Conservation (phyloP, 345 rosid species). For the Ricinus communis region DNA sequence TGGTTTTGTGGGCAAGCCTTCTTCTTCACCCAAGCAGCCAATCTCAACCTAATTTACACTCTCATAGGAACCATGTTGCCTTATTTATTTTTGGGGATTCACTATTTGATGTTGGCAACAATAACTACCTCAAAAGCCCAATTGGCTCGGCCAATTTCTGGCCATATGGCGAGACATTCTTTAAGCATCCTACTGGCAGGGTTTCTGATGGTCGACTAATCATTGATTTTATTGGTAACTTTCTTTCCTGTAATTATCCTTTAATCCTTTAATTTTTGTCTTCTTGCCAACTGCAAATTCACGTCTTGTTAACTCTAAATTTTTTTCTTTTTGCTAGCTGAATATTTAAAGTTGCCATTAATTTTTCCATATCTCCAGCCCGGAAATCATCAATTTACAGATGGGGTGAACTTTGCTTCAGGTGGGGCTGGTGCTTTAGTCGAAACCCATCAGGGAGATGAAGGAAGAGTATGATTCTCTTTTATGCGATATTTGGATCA, state of each 20-base stretch:
- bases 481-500: too few species aligned
- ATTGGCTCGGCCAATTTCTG: slow-evolving; percentile 24
- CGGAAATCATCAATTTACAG: slow-evolving; percentile 20
- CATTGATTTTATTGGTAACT: slow-evolving; percentile 31
- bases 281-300: too few species aligned
- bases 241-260: not conserved
- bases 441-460: slow-evolving; percentile 29
- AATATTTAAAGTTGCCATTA: slow-evolving; percentile 41
- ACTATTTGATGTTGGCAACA: slow-evolving; percentile 31
- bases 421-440: slow-evolving; percentile 51
- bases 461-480: slow-evolving; percentile 36
- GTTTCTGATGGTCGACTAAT: slow-evolving; percentile 29
- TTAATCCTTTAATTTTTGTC: not conserved
- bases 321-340: slow-evolving; percentile 26
- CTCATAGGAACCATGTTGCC: not conserved
- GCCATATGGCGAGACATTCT: slow-evolving; percentile 36
- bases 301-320: too few species aligned
- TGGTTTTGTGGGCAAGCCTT: slow-evolving; percentile 1
- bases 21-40: not conserved
- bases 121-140: slow-evolving; percentile 28
- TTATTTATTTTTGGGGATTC: slow-evolving; percentile 42
- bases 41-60: not conserved
- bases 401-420: slow-evolving; percentile 50
- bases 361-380: slow-evolving; percentile 46
- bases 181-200: slow-evolving; percentile 28